Evolutionary conservation across 257 asterid species (phyloP).

Genomic region (Cinchona pubescens): DNA sequence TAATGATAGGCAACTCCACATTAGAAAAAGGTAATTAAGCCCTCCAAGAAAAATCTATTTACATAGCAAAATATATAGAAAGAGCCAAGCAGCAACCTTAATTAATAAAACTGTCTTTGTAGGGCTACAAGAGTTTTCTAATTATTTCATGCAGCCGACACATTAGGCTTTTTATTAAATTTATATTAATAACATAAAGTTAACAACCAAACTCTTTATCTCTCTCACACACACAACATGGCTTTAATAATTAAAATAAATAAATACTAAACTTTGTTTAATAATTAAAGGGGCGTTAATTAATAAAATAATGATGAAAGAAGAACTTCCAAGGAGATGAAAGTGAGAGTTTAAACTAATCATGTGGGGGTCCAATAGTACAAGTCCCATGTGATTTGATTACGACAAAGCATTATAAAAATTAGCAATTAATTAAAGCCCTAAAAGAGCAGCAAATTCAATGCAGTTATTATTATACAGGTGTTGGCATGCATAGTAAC

Average conservation of each 20-base stretch:
- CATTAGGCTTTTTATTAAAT: conserved; percentile 7
- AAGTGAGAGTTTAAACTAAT: conserved; percentile 37
- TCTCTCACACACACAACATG: conserved; percentile 18
- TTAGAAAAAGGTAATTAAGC: background rate
- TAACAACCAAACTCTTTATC: conserved; percentile 1
- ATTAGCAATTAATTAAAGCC: conserved; percentile 19
- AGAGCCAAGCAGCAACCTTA: background rate
- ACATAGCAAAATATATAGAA: background rate
- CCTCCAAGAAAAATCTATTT: background rate
- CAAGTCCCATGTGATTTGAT: conserved; percentile 82
- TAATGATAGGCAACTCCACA: background rate
- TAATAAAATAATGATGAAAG: conserved; percentile 23
- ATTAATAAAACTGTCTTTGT: background rate
- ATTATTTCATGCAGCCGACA: conserved; percentile 14
- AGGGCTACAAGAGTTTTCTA: conserved; percentile 5
- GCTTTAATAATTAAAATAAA: conserved; percentile 11
- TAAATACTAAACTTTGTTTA: conserved; percentile 15
- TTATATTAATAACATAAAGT: conserved; percentile 1
- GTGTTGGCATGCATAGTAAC: conserved; percentile 59
- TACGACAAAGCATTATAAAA: conserved; percentile 55
- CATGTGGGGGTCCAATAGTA: conserved; percentile 59
- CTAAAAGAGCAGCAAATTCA: conserved; percentile 55
- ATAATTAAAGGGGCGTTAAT: background rate
- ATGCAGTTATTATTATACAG: conserved; percentile 49
- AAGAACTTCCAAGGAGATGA: conserved; percentile 30